phyloP scores from a whole-genome alignment of 345 rosid species.

The Orychophragmus violaceus region DNA sequence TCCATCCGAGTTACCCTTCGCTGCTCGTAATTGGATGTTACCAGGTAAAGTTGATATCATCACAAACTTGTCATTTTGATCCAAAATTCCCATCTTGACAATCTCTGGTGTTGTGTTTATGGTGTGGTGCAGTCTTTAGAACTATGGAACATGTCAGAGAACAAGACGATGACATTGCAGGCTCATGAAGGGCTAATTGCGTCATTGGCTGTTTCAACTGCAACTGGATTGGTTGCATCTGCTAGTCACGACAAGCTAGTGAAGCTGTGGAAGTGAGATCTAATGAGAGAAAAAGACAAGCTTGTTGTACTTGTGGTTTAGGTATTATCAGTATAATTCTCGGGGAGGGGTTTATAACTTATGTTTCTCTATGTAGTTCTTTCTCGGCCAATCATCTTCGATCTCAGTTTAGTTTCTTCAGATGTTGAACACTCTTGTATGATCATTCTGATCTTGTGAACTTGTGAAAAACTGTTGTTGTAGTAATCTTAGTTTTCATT shows the following conservation, averaged over 20 bases:
- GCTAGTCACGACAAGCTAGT: constrained; percentile 90
- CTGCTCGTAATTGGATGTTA: constrained; percentile 87
- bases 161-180: constrained; percentile 63
- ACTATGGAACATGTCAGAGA: constrained; percentile 86
- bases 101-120: neutral
- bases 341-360: neutral
- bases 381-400: constrained; percentile 15
- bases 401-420: constrained; percentile 17
- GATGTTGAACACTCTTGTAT: constrained; percentile 26
- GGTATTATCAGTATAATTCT: constrained; percentile 13
- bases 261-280: constrained; percentile 76
- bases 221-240: constrained; percentile 79
- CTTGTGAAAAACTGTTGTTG: constrained; percentile 21
- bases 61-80: neutral
- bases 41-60: constrained; percentile 53
- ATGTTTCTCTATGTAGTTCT: constrained; percentile 6
- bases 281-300: neutral
- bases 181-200: constrained; percentile 86
- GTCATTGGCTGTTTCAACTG: constrained; percentile 65
- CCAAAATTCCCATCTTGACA: neutral
- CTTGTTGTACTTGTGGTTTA: constrained; percentile 11
- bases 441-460: constrained; percentile 18
- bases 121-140: constrained; percentile 67
- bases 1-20: constrained; percentile 70
- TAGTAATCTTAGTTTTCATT: constrained; percentile 15